Evolutionary conservation across 768 basidiomycete species (phyloP).

Genomic region (Boletus rufocinnamomeus): DNA sequence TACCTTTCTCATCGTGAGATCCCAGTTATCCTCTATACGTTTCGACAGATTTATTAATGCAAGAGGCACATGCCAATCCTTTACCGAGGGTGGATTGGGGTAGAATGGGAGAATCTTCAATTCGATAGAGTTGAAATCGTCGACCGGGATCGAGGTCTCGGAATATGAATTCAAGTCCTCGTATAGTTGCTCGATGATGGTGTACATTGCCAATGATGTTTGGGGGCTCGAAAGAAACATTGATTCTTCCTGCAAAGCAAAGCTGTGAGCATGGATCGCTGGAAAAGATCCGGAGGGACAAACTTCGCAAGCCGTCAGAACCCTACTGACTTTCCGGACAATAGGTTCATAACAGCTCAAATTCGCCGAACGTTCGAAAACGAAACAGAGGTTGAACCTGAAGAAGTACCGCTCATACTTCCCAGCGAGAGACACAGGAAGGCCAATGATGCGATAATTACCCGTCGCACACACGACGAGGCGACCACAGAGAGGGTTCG

Average conservation of each 20-base stretch:
- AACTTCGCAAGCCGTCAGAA: conserved; percentile 88
- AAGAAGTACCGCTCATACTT: conserved; percentile 87
- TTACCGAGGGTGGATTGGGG: conserved; percentile 86
- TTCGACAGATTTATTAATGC: conserved; percentile 82
- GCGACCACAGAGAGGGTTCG: conserved; percentile 79
- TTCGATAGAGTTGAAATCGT: conserved; percentile 92
- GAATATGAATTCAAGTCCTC: conserved; percentile 98
- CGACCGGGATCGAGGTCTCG: conserved; percentile 90
- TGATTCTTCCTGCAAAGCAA: conserved; percentile 73
- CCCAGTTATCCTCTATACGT: conserved; percentile 91
- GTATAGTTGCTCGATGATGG: conserved; percentile 93
- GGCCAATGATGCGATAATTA: conserved; percentile 86
- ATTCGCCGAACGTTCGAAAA: conserved; percentile 89
- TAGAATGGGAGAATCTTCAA: conserved; percentile 96
- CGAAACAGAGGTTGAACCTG: conserved; percentile 94
- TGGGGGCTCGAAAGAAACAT: conserved; percentile 77
- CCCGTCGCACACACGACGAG: conserved; percentile 85
- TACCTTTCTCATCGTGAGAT: conserved; percentile 89
- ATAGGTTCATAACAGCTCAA: conserved; percentile 95
- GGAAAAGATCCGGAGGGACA: conserved; percentile 26
- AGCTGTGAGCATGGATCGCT: conserved; percentile 3
- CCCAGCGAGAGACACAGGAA: conserved; percentile 78
- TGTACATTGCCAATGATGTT: conserved; percentile 67
- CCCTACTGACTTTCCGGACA: conserved; percentile 91
- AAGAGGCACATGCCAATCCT: conserved; percentile 95